Evolutionary conservation across 1,284 basidiomycete species (phyloP), one percentile per base, ranked within the genome.

Genomic region (Crucibulum cyathiforme): DNA sequence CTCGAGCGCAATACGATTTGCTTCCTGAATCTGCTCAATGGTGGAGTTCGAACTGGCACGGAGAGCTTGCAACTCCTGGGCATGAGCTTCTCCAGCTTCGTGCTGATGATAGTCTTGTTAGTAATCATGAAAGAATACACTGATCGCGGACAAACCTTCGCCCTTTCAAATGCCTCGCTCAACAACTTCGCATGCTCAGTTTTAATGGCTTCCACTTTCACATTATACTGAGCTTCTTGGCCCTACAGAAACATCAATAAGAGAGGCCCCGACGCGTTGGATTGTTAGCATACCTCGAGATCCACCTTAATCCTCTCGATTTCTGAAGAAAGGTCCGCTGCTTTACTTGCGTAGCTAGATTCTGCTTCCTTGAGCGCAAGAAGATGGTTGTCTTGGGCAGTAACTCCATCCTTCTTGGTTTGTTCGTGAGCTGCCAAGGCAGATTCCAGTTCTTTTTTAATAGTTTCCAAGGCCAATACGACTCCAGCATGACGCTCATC

Each of bases 161-260:
- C 92, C 54, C 83, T 85, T 63, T 90, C 84, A 70, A 92, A 94
- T 3, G 87, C 88, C 60, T 90, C 85, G 65, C 88, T 77, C 31
- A 94, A 74, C 35, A 87, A 78, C 56, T 80, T 75, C n/a, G 83
- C 81, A 61, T 93, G 89, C 67, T 93, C 89, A 15, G 78, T 82
- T 68, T 89, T 88, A 43, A 93, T 85, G 10, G 72, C 82, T 17
- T 88, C 85, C 24, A 94, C 83, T 74, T 88, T 89, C 5, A 80
- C 79, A 68, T 83, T 80, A 71, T 92, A 93, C 58, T 87, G 81
- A 7, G 83, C 77, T 70, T 92, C 90, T 79, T 93, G 86, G 56
- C 80, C 79, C 92, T 93, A 64, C 41, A 60, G 47, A 55, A 54
- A 56, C 51, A 37, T 65, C 43, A 61, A 43, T 54, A 57, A 48